Percentiles rank a stretch among this genome's conserved stretches.
phyloP scores from a whole-genome alignment of 129 eudicot genomes.

The Artemisia argyi region DNA sequence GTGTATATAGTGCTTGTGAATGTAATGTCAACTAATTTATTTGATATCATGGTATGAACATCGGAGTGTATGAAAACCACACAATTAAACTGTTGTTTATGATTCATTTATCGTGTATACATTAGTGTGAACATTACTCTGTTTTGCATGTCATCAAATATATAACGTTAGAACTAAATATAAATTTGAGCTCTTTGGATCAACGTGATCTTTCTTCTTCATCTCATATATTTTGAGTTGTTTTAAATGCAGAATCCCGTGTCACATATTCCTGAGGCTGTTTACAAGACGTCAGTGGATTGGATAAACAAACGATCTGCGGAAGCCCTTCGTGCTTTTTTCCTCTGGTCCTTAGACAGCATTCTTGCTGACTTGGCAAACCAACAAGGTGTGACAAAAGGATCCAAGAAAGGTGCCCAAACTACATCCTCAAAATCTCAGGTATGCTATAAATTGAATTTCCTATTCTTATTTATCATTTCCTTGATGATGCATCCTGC shows the following conservation, averaged over 20 bases:
- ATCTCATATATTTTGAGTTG: background rate
- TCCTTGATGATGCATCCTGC: no score
- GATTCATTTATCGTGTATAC: background rate
- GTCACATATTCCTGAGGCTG: constrained; percentile 77
- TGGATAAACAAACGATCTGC: constrained; percentile 76
- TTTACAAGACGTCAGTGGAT: constrained; percentile 85
- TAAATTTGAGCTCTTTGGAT: background rate
- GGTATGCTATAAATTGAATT: constrained; percentile 42
- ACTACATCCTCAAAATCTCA: constrained; percentile 82
- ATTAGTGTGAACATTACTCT: constrained; percentile 1
- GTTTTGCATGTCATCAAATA: background rate
- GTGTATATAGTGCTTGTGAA: constrained; percentile 8
- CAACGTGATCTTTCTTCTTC: background rate
- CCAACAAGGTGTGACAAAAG: constrained; percentile 70
- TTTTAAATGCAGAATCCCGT: constrained; percentile 61
- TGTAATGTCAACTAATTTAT: background rate
- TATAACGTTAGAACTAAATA: background rate
- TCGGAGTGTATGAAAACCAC: background rate
- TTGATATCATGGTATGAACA: background rate
- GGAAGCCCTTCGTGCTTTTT: constrained; percentile 76
- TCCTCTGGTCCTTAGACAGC: constrained; percentile 72
- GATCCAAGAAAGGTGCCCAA: constrained; percentile 69
- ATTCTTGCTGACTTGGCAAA: constrained; percentile 69
- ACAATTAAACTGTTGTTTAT: background rate
- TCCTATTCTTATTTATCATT: background rate